Evolutionary conservation across 306 rosid species (phyloP).

Genomic region (Citrullus colocynthis): DNA sequence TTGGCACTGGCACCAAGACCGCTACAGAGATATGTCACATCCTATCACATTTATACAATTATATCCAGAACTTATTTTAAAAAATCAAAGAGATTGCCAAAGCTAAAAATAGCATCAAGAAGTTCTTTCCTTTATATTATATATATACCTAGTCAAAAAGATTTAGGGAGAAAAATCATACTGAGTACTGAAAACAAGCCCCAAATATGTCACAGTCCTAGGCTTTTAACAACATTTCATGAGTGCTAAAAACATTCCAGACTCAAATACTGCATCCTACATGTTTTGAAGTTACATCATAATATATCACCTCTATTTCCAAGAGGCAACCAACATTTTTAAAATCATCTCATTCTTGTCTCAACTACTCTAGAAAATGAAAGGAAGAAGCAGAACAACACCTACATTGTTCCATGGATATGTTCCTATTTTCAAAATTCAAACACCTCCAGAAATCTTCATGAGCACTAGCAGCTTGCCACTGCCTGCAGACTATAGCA

Average conservation of each 20-base stretch:
- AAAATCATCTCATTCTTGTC: background rate
- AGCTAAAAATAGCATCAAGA: background rate
- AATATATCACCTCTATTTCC: background rate
- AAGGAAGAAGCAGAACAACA: background rate
- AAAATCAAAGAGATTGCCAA: background rate
- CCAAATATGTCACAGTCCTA: background rate
- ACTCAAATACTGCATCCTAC: background rate
- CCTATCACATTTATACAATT: background rate
- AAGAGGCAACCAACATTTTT: background rate
- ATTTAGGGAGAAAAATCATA: background rate
- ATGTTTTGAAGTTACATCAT: background rate
- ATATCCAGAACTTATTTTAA: background rate
- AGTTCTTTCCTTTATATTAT: background rate
- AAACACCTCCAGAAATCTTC: slow-evolving; percentile 94
- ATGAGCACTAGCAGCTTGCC: slow-evolving; percentile 93
- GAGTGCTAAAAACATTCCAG: background rate
- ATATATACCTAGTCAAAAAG: background rate
- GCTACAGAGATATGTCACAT: background rate
- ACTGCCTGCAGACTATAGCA: slow-evolving; percentile 85
- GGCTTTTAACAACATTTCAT: background rate
- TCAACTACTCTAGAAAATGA: background rate
- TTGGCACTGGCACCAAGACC: background rate
- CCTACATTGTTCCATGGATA: slow-evolving; percentile 89
- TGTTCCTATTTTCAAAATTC: slow-evolving; percentile 79
- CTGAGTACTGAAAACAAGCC: background rate